Evolutionary conservation across 257 asterid species (phyloP), one percentile per base, ranked within the genome.

Genomic region (Coffea canephora): DNA sequence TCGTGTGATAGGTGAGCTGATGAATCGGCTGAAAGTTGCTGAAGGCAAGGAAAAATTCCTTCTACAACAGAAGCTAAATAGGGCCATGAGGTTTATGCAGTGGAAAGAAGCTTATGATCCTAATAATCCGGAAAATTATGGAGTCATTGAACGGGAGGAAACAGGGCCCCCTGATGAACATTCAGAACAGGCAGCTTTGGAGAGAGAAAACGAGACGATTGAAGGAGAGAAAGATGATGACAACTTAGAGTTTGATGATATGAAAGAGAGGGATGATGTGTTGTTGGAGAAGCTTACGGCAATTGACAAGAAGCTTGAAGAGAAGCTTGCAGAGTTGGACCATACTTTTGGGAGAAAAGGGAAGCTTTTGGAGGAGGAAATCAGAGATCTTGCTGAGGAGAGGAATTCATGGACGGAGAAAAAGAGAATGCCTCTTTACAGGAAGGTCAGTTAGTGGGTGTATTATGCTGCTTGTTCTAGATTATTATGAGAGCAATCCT

Each of bases 351-450:
- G 99, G 59, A 92, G 84, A 90, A 93, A 84, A 84, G 99, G 97
- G 52, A 95, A 90, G 88, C 82, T 85, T 55, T 77, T 93, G 27
- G 98, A 93, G 89, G 98, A 95, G 88, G 98, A 95, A 84, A 95
- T 95, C 77, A 88, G 91, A 88, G 94, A 92, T 86, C 98, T 95
- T 78, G 99, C 97, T 31, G 98, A 95, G 84, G 99, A 95, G 87
- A 91, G 99, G 85, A 96, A 96, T 88, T 76, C 92, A 31, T 83
- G 94, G 85, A 94, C 96, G 16, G 97, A 94, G 88, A 88, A 88
- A 92, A 94, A 92, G 86, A 89, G 98, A 82, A 89, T 80, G 80
- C 99, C 98, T 78, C 93, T 91, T 49, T 92, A 91, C 78, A 82
- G 99, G 78, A 96, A 90, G 86, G 98, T 93, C 86, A 82, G 94